phyloP scores from a whole-genome alignment of 2,329 filamentous ascomycete species.

The Epichloe amarillans region DNA sequence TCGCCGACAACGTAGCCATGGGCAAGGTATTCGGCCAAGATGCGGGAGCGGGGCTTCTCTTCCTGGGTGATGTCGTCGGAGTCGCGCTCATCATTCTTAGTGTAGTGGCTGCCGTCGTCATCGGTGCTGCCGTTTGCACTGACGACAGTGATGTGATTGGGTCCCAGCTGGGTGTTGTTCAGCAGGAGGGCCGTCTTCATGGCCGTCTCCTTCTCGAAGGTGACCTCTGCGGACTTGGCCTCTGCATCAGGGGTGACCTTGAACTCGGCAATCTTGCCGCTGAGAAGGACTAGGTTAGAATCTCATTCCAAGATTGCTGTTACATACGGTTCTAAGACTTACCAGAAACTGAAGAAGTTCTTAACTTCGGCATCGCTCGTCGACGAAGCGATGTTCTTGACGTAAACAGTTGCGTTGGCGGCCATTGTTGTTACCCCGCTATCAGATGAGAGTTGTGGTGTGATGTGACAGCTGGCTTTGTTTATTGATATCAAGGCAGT shows the following conservation, averaged over 20 bases:
- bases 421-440: conserved; percentile 7
- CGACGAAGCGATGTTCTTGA: conserved; percentile 72
- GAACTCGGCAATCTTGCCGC: conserved; percentile 82
- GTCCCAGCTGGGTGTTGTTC: conserved; percentile 88
- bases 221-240: conserved; percentile 76
- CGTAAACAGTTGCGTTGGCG: conserved; percentile 43
- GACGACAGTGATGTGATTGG: conserved; percentile 67
- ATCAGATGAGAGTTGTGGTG: neutral
- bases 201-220: conserved; percentile 92
- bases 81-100: conserved; percentile 42
- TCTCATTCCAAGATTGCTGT: neutral
- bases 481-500: neutral
- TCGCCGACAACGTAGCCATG: conserved; percentile 80
- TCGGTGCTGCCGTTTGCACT: conserved; percentile 52
- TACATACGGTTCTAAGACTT: conserved; percentile 18
- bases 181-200: conserved; percentile 94
- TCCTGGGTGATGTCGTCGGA: conserved; percentile 73
- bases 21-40: conserved; percentile 90
- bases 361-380: conserved; percentile 84
- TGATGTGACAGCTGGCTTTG: neutral
- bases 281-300: conserved; percentile 20
- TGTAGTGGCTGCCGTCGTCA: conserved; percentile 44
- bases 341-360: conserved; percentile 97
- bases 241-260: conserved; percentile 57
- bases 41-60: conserved; percentile 89